phyloP scores from a whole-genome alignment of 768 basidiomycete genomes.

The Exsudoporus frostii region DNA sequence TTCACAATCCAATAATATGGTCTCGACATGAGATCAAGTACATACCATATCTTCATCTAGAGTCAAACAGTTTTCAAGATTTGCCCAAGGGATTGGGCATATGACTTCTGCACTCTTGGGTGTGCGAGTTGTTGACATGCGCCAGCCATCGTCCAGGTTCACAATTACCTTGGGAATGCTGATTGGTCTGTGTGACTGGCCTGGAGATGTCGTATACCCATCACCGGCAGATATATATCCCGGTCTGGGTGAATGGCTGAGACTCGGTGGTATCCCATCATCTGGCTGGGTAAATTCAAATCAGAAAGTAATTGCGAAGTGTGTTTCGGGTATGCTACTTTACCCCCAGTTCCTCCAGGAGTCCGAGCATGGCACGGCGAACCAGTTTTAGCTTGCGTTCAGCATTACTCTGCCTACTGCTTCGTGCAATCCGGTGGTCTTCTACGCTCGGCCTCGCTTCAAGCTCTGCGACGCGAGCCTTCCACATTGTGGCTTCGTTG shows the following conservation, averaged over 20 bases:
- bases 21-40: background rate
- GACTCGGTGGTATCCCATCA: constrained; percentile 12
- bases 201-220: constrained; percentile 2
- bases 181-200: constrained; percentile 6
- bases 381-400: constrained; percentile 33
- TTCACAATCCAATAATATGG: background rate
- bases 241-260: constrained; percentile 11
- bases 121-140: constrained; percentile 39
- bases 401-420: constrained; percentile 34
- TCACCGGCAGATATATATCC: background rate
- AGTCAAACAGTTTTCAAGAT: constrained; percentile 26
- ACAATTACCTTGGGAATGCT: constrained; percentile 2
- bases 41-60: constrained; percentile 43
- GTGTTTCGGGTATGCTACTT: background rate
- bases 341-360: constrained; percentile 43
- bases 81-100: constrained; percentile 31
- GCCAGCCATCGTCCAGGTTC: constrained; percentile 32
- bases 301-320: background rate
- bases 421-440: constrained; percentile 27
- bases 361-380: constrained; percentile 39
- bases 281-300: constrained; percentile 14
- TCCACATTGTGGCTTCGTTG: constrained; percentile 22
- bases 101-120: constrained; percentile 34
- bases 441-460: constrained; percentile 29
- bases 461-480: constrained; percentile 36